Conservation (phyloP, 805 yeast genomes). For the Candida maesae region DNA sequence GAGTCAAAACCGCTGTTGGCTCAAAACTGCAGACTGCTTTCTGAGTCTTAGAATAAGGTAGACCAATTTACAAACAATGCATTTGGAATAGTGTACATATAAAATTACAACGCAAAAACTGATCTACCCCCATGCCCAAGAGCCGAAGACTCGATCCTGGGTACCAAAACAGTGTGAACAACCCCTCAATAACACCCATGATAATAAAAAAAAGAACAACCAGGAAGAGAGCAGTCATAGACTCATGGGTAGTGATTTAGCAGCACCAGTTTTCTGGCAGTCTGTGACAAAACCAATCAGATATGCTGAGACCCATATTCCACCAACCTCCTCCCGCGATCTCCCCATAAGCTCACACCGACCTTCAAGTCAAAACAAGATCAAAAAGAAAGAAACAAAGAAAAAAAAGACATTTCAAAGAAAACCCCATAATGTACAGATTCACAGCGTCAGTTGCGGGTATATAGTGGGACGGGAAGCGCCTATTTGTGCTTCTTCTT, state of each 20-base stretch:
- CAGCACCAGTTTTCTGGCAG: too few relatives aligned
- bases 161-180: not conserved
- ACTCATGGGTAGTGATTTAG: too few relatives aligned
- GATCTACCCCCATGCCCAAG: too few relatives aligned
- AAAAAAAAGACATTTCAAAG: constrained; percentile 1
- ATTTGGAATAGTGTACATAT: constrained; percentile 10
- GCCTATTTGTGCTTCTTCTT: constrained; percentile 23
- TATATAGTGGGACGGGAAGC: not conserved
- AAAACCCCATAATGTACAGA: constrained; percentile 10
- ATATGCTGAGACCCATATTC: not conserved
- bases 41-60: not conserved
- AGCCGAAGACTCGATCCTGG: not conserved
- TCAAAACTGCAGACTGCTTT: too few relatives aligned
- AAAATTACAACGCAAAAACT: constrained; percentile 12
- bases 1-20: too few relatives aligned
- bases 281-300: too few relatives aligned
- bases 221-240: not conserved
- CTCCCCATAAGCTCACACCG: constrained; percentile 4
- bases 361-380: constrained; percentile 1
- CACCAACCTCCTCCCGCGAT: not conserved
- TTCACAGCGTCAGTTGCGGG: not conserved
- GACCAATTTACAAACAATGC: not conserved
- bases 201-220: constrained; percentile 1
- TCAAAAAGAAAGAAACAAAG: too few relatives aligned
- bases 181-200: constrained; percentile 6